A percentile compares a stretch with the other conserved stretches of the same genome.
These are phyloP conservation scores for Penicillium sp. DNA, from an alignment of 2,329 filamentous ascomycete genomes.

Conservation along the genomic window DNA sequence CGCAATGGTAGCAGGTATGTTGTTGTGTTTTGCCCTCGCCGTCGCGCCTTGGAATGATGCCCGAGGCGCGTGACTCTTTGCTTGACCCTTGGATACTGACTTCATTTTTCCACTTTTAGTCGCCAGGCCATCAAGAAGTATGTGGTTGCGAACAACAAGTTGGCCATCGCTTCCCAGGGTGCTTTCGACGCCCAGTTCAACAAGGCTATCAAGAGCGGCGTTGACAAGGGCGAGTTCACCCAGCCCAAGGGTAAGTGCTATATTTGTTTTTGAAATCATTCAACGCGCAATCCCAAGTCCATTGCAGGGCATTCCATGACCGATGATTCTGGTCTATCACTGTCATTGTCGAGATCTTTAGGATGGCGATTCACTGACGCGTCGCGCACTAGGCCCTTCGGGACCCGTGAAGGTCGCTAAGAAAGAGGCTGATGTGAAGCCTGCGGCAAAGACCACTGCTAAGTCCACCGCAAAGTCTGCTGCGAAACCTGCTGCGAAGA, in stretches of 20 bases:
- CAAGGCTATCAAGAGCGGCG: constrained; percentile 73
- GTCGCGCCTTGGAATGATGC: constrained; percentile 4
- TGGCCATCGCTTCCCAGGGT: constrained; percentile 49
- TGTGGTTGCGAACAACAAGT: constrained; percentile 64
- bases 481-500: constrained; percentile 13
- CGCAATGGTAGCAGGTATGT: constrained; percentile 64
- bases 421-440: constrained; percentile 54
- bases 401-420: constrained; percentile 89
- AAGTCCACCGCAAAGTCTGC: constrained; percentile 21
- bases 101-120: constrained; percentile 43
- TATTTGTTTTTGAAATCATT: constrained; percentile 3
- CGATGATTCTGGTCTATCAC: constrained; percentile 1
- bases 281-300: not conserved
- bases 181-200: constrained; percentile 74
- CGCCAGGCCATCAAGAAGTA: constrained; percentile 72
- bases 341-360: too few relatives aligned
- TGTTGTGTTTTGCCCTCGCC: constrained; percentile 16
- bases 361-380: constrained; percentile 28
- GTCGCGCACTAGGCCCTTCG: constrained; percentile 58
- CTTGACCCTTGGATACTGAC: constrained; percentile 18
- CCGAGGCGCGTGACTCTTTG: constrained; percentile 23
- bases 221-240: constrained; percentile 78
- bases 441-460: constrained; percentile 32
- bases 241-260: constrained; percentile 75
- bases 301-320: not conserved